These are phyloP conservation scores for Flaveria bidentis DNA, from an alignment of 129 eudicot species.

Conservation along the genomic window DNA sequence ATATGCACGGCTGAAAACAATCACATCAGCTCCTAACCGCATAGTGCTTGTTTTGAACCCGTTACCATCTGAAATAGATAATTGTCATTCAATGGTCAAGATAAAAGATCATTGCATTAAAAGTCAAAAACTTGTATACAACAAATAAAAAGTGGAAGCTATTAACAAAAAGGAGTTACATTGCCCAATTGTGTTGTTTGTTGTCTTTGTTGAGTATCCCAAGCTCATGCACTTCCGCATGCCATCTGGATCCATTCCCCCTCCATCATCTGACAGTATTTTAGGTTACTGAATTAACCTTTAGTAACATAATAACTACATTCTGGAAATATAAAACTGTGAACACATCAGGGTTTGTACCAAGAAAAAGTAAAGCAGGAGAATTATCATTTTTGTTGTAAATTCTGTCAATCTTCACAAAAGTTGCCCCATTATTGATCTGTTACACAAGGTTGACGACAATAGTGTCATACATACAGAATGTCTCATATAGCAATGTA, in stretches of 20 bases:
- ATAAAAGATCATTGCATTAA: not conserved
- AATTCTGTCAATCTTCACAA: constrained; percentile 79
- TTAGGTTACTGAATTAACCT: constrained; percentile 9
- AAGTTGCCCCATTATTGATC: constrained; percentile 87
- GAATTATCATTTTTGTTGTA: constrained; percentile 76
- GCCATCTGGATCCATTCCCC: constrained; percentile 93
- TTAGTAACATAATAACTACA: not conserved
- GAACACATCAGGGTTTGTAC: constrained; percentile 34
- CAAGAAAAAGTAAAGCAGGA: constrained; percentile 87
- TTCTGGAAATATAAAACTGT: not conserved
- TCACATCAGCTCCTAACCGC: constrained; percentile 95
- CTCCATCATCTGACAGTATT: constrained; percentile 72
- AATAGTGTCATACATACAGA: constrained; percentile 20
- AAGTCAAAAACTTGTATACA: constrained; percentile 17
- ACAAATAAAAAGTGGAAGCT: constrained; percentile 6
- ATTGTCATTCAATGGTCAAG: not conserved
- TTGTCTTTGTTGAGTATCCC: constrained; percentile 89
- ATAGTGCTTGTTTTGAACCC: constrained; percentile 97
- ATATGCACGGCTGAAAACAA: constrained; percentile 79
- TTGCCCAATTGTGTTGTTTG: constrained; percentile 87
- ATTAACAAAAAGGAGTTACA: constrained; percentile 45
- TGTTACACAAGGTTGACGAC: constrained; percentile 33
- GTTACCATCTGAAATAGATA: constrained; percentile 66
- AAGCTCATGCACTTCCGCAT: constrained; percentile 94
- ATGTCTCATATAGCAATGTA: constrained; percentile 3